These are phyloP conservation scores for Stagonosporopsis chrysanthemi DNA, from an alignment of 2,329 filamentous ascomycete genomes.

Conservation along the genomic window DNA sequence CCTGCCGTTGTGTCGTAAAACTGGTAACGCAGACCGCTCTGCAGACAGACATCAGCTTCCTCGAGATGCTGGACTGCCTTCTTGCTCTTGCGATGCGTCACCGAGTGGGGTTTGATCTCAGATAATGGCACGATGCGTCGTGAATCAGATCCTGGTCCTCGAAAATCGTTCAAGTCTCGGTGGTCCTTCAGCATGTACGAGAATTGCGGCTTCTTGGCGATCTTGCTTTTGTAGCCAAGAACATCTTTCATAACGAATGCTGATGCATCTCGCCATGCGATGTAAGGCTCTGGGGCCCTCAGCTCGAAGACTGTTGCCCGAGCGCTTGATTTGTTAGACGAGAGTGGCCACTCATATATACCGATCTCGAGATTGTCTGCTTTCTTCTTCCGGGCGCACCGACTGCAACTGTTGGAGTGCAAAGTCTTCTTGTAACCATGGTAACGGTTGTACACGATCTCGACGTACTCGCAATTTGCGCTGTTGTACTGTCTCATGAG, in stretches of 20 bases:
- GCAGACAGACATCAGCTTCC: conserved; percentile 53
- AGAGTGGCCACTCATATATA: conserved; percentile 66
- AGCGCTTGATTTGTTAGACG: conserved; percentile 36
- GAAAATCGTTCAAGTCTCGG: conserved; percentile 11
- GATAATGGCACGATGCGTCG: conserved; percentile 48
- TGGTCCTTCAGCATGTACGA: conserved; percentile 27
- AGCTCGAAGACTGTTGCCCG: conserved; percentile 64
- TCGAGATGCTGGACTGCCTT: conserved; percentile 33
- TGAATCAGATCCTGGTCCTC: not conserved
- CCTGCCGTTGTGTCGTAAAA: conserved; percentile 35
- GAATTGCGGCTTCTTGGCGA: not conserved
- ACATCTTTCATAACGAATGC: conserved; percentile 53
- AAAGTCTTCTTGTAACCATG: conserved; percentile 11
- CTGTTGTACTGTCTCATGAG: conserved; percentile 24
- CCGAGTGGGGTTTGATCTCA: conserved; percentile 45
- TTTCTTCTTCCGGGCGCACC: conserved; percentile 41
- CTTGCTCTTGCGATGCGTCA: conserved; percentile 46
- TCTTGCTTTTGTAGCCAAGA: conserved; percentile 33
- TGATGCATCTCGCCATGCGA: conserved; percentile 60
- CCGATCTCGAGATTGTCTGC: conserved; percentile 55
- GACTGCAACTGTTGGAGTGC: conserved; percentile 25
- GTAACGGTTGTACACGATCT: conserved; percentile 4
- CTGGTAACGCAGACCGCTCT: conserved; percentile 55
- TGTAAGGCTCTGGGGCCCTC: conserved; percentile 50
- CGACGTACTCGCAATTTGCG: conserved; percentile 20